Base-by-base conservation (phyloP, 2,329 filamentous ascomycete genomes). In the Albophoma yamanashiensis region DNA sequence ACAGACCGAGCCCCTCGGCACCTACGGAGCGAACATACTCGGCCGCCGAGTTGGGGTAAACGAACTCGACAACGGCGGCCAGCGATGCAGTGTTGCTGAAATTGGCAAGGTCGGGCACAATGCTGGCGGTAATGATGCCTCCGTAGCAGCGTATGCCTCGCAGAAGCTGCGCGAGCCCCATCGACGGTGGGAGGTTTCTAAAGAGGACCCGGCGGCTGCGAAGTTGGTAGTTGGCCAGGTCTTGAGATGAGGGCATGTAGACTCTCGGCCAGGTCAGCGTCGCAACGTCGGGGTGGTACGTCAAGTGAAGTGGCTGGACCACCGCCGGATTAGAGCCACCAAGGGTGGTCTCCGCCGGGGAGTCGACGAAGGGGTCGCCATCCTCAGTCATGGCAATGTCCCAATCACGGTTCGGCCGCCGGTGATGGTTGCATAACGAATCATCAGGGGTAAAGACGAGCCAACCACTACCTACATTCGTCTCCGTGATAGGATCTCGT, bases 131-230 rank as follows among this genome's bases (percentile, higher is more conserved):
- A 1, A 64, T 20, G 3, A 70, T 15, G 0, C 64, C 64, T 0
- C 63, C 66, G 0, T 56, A 7, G 9, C 62, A 62, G 1, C 56
- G 40, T 8, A 71, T 63, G 1, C 63, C 66, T 0, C 61, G 50
- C 1, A 67, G 55, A 2, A 70, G 39, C 27, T 71, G 69, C 2
- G 61, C 22, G 0, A 60, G 15, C 0, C 53, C 61, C 1, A 62
- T 53, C 0, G 56, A 50, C 0, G 31, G 31, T 0, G 71, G 70
- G 0, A 74, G 59, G 3, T 69, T 66, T 14, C 55, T 39, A 0
- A 73, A 39, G 0, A 71, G 9, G 0, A 73, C 62, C 0, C 69
- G 65, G 0, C 70, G 68, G 11, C 65, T 67, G 12, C 59, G 25
- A 8, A 55, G 11, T 0, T 12, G 8, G 2, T 1, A 2, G 22